Evolutionary conservation across 805 yeast genomes (phyloP), one percentile per base, ranked within the genome.

Genomic region (Wickerhamiella nectarea): DNA sequence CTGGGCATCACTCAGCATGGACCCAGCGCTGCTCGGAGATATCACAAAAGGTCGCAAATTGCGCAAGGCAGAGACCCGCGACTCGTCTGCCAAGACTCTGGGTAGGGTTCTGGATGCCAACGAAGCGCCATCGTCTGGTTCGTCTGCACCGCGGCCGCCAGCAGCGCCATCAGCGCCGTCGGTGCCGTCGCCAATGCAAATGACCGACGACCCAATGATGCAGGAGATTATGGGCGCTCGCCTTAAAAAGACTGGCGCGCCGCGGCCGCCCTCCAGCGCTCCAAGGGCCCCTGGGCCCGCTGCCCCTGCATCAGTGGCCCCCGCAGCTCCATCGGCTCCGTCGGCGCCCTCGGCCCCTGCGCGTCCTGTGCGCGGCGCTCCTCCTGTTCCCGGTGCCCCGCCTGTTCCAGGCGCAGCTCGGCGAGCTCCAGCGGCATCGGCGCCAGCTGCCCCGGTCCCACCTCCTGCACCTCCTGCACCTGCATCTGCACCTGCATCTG

Each of bases 1-100:
- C n/a, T n/a, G n/a, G n/a, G n/a, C 14, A 11, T 28, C 31, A 28
- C 31, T 28, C 31, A 28, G 31, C 31, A 28, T 28, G 31, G 31
- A 28, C 31, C 31, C 31, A 39, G 71, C 70, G 5, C 55, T 89
- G 41, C 67, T 89, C 20, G 84, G 91, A 24, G 94, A 83, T 58
- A 89, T 89, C 51, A 74, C 85, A 54, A 80, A 81, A 49, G 89
- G 87, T 18, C 63, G 57, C 41, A 60, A 53, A 37, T 49, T 52
- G 28, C 65, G 80, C 45, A 78, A 76, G 55, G 76, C 79, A 49
- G 60, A 56, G 49, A 72, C 96, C 49, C 64, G 72, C 62, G 78
- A 74, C 67, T 63, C 95, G 63, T 74, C 81, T 46, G 84, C 87
- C 2, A 40, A 50, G 48, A 59, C 74, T 25, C 68, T 69, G 20